A percentile compares a stretch with the other conserved stretches of the same genome.
Evolutionary conservation across 768 basidiomycete genomes (phyloP).

Genomic region (Trametopsis cervina): DNA sequence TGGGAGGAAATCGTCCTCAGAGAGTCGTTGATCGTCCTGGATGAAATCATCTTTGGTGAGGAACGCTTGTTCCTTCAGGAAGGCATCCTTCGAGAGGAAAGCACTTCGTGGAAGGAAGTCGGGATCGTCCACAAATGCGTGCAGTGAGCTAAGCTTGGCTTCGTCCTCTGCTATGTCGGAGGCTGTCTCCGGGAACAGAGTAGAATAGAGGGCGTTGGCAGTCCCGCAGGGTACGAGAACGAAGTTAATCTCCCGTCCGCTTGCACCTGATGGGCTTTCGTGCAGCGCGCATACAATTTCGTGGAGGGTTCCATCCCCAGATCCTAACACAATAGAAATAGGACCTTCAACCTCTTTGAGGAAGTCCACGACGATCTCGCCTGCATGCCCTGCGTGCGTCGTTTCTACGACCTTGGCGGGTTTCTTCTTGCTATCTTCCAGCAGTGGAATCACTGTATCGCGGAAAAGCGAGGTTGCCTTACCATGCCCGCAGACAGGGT

Average conservation of each 20-base stretch:
- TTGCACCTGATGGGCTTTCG: conserved; percentile 5
- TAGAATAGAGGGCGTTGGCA: conserved; percentile 87
- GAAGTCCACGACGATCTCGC: conserved; percentile 34
- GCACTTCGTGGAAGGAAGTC: conserved; percentile 14
- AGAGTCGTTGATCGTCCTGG: not conserved
- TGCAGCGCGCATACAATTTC: conserved; percentile 69
- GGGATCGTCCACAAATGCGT: conserved; percentile 36
- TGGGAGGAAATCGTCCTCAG: not conserved
- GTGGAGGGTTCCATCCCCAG: conserved; percentile 91
- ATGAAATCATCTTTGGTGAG: not conserved
- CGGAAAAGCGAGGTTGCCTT: conserved; percentile 51
- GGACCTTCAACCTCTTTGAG: conserved; percentile 26
- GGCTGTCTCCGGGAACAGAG: conserved; percentile 54
- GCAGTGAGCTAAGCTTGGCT: conserved; percentile 51
- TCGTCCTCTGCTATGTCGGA: conserved; percentile 18
- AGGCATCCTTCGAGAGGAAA: conserved; percentile 4
- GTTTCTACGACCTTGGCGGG: conserved; percentile 43
- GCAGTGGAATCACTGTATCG: conserved; percentile 56
- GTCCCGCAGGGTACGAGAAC: conserved; percentile 73
- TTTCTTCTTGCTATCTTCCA: conserved; percentile 33
- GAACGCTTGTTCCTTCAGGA: not conserved
- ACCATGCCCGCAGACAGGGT: conserved; percentile 65
- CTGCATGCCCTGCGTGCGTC: conserved; percentile 47
- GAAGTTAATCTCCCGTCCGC: conserved; percentile 28
- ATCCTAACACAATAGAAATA: conserved; percentile 53